phyloP scores from a whole-genome alignment of 1,139 yeast genomes.

The Yamadazyma sp. region DNA sequence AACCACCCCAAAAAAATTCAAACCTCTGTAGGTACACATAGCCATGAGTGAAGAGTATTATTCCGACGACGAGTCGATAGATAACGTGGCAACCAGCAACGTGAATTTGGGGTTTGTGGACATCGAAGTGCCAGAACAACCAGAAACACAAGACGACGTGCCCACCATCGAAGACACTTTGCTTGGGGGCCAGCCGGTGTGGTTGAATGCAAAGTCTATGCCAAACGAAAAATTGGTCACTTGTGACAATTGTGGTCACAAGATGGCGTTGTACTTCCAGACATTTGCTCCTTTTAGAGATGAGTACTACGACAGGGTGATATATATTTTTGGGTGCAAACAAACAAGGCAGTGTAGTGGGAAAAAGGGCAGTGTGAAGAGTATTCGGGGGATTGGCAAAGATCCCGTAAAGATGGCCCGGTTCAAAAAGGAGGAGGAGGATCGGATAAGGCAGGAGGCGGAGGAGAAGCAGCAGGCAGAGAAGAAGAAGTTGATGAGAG shows the following conservation, averaged over 20 bases:
- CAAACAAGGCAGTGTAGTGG: slow-evolving; percentile 59
- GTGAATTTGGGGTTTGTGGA: slow-evolving; percentile 68
- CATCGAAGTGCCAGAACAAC: slow-evolving; percentile 44
- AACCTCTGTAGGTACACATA: no score
- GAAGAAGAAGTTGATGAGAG: slow-evolving; percentile 39
- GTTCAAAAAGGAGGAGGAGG: slow-evolving; percentile 38
- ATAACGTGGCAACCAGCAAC: slow-evolving; percentile 22
- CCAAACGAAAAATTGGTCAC: slow-evolving; percentile 53
- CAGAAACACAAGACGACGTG: slow-evolving; percentile 11
- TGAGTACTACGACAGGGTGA: slow-evolving; percentile 72
- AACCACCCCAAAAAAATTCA: background rate
- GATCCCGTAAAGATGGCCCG: slow-evolving; percentile 50
- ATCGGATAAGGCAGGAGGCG: slow-evolving; percentile 32
- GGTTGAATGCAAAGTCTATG: slow-evolving; percentile 52
- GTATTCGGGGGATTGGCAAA: slow-evolving; percentile 70
- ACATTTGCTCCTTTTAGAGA: slow-evolving; percentile 76
- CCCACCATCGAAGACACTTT: slow-evolving; percentile 72
- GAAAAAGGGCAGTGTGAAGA: slow-evolving; percentile 67
- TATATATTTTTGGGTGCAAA: slow-evolving; percentile 78
- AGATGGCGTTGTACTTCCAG: slow-evolving; percentile 71
- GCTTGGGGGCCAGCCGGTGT: slow-evolving; percentile 74
- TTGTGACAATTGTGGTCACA: slow-evolving; percentile 65
- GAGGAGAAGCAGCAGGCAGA: slow-evolving; percentile 45
- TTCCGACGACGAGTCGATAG: slow-evolving; percentile 40
- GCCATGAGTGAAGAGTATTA: slow-evolving; percentile 1